A percentile compares a stretch with the other conserved stretches of the same genome.
Conservation (phyloP, 2,329 filamentous ascomycete genomes). For the Pseudohalonectria lignicola region DNA sequence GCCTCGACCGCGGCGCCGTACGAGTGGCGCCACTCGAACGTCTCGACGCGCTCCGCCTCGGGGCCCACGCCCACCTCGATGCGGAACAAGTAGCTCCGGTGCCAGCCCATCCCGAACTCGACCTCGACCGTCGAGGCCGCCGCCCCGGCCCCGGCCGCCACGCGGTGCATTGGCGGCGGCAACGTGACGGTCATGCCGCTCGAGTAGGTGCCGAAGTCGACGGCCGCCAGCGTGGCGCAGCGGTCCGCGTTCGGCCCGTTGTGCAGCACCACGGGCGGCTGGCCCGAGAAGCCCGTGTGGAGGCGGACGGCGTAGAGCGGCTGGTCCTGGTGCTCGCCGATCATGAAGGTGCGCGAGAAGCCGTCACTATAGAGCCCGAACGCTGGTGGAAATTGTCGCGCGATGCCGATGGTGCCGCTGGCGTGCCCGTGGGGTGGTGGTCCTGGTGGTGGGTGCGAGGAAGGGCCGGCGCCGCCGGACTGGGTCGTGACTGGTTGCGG, state of each 20-base stretch:
- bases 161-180: conserved; percentile 14
- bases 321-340: conserved; percentile 19
- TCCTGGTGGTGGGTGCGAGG: too few relatives aligned
- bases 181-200: conserved; percentile 15
- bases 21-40: conserved; percentile 31
- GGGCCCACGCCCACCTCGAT: conserved; percentile 19
- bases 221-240: conserved; percentile 17
- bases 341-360: conserved; percentile 8
- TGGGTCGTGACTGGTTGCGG: too few relatives aligned
- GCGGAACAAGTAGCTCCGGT: conserved; percentile 17
- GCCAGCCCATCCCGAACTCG: conserved; percentile 6
- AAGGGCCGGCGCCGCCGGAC: too few relatives aligned
- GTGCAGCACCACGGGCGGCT: conserved; percentile 21
- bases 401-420: conserved; percentile 7
- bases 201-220: conserved; percentile 8
- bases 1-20: conserved; percentile 20
- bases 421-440: too few relatives aligned
- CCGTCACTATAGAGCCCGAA: conserved; percentile 19
- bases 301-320: conserved; percentile 20
- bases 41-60: conserved; percentile 14
- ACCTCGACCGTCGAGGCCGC: conserved; percentile 6
- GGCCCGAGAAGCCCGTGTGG: conserved; percentile 13
- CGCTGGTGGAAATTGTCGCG: conserved; percentile 18
- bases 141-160: conserved; percentile 4
- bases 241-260: conserved; percentile 15